Conservation (phyloP, 164 flowering plant species). For the Malania oleifera region DNA sequence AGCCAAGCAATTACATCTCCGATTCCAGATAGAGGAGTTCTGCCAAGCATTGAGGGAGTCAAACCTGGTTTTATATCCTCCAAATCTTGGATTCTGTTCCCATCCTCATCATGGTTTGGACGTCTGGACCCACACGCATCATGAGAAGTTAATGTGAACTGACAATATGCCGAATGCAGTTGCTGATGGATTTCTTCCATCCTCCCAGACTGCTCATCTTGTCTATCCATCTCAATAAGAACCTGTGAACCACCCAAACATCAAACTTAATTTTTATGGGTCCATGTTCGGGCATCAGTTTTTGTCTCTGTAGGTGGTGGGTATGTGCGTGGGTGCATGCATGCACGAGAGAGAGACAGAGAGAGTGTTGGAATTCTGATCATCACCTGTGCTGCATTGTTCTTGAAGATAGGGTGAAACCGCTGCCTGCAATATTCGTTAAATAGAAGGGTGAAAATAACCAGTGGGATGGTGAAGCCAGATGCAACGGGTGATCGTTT, state of each 20-base stretch:
- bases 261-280: conserved; percentile 5
- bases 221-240: conserved; percentile 76
- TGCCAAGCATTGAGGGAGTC: conserved; percentile 3
- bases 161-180: conserved; percentile 55
- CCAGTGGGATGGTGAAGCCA: conserved; percentile 69
- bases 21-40: not conserved
- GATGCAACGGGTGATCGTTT: conserved; percentile 67
- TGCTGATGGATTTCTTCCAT: conserved; percentile 53
- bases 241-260: conserved; percentile 31
- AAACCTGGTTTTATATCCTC: conserved; percentile 26
- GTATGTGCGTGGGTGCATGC: not conserved
- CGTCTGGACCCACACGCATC: conserved; percentile 12
- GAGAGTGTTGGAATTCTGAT: not conserved
- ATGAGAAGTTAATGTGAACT: conserved; percentile 19
- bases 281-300: too few species aligned
- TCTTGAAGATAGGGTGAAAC: conserved; percentile 61
- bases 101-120: conserved; percentile 1
- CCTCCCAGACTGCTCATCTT: conserved; percentile 55
- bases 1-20: conserved; percentile 6
- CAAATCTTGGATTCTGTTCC: conserved; percentile 14
- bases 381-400: conserved; percentile 57
- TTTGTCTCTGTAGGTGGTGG: too few species aligned
- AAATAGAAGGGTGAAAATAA: conserved; percentile 71
- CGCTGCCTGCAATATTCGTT: conserved; percentile 80
- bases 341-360: not conserved